phyloP scores from a whole-genome alignment of 148 eudicot genomes.

The Linanthus parryae region DNA sequence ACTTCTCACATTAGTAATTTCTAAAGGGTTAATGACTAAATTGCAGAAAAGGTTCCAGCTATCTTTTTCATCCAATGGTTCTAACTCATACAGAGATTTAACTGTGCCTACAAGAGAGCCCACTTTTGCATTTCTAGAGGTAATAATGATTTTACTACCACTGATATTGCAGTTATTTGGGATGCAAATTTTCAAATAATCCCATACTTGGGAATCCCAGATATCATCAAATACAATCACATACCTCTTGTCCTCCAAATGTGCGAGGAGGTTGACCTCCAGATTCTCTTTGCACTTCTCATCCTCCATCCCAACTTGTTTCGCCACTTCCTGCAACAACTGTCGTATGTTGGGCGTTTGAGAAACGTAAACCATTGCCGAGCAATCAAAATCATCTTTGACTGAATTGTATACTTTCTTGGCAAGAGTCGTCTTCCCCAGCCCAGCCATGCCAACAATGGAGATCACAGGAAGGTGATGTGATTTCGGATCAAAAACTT shows the following conservation, averaged over 20 bases:
- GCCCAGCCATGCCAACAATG: slow-evolving; percentile 10
- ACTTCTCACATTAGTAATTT: neutral
- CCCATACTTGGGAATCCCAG: slow-evolving; percentile 5
- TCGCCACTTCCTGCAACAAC: neutral
- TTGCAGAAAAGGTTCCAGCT: slow-evolving; percentile 6
- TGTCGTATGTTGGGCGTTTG: neutral
- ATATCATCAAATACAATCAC: slow-evolving; percentile 15
- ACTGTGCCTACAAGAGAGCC: slow-evolving; percentile 2
- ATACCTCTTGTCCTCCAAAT: slow-evolving; percentile 5
- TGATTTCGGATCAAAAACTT: neutral
- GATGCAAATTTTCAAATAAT: neutral
- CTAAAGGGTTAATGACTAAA: neutral
- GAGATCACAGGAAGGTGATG: neutral
- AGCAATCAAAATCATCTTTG: neutral
- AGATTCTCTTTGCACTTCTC: neutral
- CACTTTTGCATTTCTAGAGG: slow-evolving; percentile 2
- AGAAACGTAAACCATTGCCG: slow-evolving; percentile 11
- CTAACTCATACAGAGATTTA: neutral
- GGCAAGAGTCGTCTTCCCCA: slow-evolving; percentile 15
- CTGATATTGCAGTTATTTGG: neutral
- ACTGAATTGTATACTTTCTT: slow-evolving; percentile 5
- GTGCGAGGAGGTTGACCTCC: neutral
- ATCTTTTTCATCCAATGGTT: neutral
- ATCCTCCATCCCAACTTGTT: neutral
- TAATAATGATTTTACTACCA: slow-evolving; percentile 13